Percentiles rank a stretch among this genome's conserved stretches.
Conservation (phyloP, 1,284 basidiomycete genomes). For the Leccinum griseonigrum region DNA sequence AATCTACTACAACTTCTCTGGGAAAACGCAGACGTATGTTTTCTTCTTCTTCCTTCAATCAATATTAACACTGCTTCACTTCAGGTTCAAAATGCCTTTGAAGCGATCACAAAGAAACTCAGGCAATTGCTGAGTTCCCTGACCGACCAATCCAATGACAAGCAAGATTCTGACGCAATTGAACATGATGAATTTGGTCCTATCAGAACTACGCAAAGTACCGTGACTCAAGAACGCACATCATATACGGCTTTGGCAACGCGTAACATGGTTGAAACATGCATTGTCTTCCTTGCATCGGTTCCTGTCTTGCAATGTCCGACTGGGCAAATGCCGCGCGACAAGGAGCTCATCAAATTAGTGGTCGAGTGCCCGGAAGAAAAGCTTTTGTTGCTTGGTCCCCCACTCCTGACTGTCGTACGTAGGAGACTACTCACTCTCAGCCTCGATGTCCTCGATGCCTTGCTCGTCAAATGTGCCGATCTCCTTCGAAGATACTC, state of each 20-base stretch:
- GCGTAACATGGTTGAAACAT: conserved; percentile 43
- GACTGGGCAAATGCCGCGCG: conserved; percentile 56
- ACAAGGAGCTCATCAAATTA: conserved; percentile 61
- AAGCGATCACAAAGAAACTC: conserved; percentile 37
- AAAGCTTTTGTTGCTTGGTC: conserved; percentile 57
- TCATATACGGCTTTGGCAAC: conserved; percentile 16
- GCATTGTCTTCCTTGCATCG: conserved; percentile 52
- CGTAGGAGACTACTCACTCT: conserved; percentile 55
- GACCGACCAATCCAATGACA: conserved; percentile 21
- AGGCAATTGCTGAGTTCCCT: conserved; percentile 37
- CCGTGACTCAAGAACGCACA: conserved; percentile 20
- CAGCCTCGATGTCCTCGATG: conserved; percentile 46
- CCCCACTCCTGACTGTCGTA: conserved; percentile 56
- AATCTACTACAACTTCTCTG: conserved; percentile 56
- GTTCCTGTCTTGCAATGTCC: conserved; percentile 60
- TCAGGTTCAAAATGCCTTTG: conserved; percentile 59
- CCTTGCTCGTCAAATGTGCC: conserved; percentile 54
- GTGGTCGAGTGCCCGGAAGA: conserved; percentile 51
- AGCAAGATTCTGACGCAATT: conserved; percentile 25
- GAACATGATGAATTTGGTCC: conserved; percentile 69
- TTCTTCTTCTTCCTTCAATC: not conserved
- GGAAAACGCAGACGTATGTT: conserved; percentile 58
- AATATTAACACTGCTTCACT: not conserved
- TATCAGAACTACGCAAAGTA: conserved; percentile 44
- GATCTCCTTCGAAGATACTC: conserved; percentile 56